Evolutionary conservation across 1,284 basidiomycete species (phyloP).

Genomic region (Moesziomyces sp.): DNA sequence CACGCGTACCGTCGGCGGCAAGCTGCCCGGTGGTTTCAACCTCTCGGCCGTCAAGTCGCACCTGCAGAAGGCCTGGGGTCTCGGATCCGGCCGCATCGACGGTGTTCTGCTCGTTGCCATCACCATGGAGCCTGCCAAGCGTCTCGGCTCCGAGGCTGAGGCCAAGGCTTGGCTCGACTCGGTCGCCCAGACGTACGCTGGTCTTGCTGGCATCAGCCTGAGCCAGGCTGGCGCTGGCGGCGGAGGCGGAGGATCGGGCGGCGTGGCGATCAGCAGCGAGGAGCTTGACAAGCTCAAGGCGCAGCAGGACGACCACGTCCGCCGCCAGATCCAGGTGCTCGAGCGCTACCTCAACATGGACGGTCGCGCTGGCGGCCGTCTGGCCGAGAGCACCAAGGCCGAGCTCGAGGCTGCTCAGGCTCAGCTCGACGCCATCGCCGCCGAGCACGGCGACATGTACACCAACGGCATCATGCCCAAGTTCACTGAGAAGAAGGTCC

Average conservation of each 20-base stretch:
- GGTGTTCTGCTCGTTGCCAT: slow-evolving; percentile 89
- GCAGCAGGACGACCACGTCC: slow-evolving; percentile 90
- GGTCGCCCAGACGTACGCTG: slow-evolving; percentile 84
- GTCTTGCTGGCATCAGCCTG: slow-evolving; percentile 86
- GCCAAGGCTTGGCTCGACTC: slow-evolving; percentile 93
- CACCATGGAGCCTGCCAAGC: slow-evolving; percentile 92
- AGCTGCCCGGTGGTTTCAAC: slow-evolving; percentile 99
- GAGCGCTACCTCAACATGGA: slow-evolving; percentile 96
- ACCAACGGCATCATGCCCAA: slow-evolving; percentile 92
- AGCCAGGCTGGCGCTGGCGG: slow-evolving; percentile 70
- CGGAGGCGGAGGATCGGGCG: slow-evolving; percentile 72
- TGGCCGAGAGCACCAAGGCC: slow-evolving; percentile 85
- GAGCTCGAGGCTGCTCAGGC: slow-evolving; percentile 80
- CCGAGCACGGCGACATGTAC: slow-evolving; percentile 92
- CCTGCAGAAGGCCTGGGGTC: slow-evolving; percentile 74
- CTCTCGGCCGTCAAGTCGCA: slow-evolving; percentile 85
- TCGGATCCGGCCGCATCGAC: slow-evolving; percentile 88
- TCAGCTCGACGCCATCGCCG: slow-evolving; percentile 84
- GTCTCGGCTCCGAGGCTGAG: slow-evolving; percentile 88
- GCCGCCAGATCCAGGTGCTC: slow-evolving; percentile 92
- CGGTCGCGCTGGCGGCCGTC: slow-evolving; percentile 87
- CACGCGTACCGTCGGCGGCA: slow-evolving; percentile 89
- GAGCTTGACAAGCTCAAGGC: slow-evolving; percentile 96
- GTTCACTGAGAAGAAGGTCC: slow-evolving; percentile 94
- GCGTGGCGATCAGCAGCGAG: slow-evolving; percentile 88